Percentiles rank a stretch among this genome's conserved stretches.
phyloP scores from a whole-genome alignment of 139 green algal genomes.

The Chlorella ohadii region DNA sequence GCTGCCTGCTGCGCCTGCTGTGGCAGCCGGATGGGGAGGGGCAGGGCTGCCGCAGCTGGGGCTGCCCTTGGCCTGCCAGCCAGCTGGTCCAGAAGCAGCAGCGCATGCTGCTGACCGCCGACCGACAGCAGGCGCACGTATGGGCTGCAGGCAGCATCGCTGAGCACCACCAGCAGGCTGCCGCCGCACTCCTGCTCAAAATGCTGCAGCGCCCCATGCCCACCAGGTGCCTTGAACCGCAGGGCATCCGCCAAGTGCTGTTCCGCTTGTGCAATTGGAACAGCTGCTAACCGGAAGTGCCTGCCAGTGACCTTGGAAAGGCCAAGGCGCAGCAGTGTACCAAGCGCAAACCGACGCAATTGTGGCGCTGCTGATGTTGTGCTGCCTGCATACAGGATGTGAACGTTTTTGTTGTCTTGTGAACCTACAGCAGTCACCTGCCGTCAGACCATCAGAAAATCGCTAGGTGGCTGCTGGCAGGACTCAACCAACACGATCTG shows the following conservation, averaged over 20 bases:
- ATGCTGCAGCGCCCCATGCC: not conserved
- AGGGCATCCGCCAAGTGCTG: not conserved
- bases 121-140: not conserved
- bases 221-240: not conserved
- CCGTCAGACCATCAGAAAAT: too few species aligned
- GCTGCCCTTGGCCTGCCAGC: not conserved
- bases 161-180: not conserved
- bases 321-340: not conserved
- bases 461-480: not conserved
- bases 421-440: too few species aligned
- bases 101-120: not conserved
- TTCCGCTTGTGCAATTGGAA: not conserved
- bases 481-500: not conserved
- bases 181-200: not conserved
- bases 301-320: not conserved
- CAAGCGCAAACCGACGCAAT: not conserved
- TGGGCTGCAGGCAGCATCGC: not conserved
- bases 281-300: not conserved
- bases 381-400: not conserved
- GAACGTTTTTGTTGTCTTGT: too few species aligned
- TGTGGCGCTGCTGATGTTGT: not conserved
- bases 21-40: not conserved
- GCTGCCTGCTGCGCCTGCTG: not conserved
- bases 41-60: not conserved
- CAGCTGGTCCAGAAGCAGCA: not conserved